These are phyloP conservation scores for Porogramme epimiltina DNA, from an alignment of 1,284 basidiomycete genomes.

Conservation along the genomic window DNA sequence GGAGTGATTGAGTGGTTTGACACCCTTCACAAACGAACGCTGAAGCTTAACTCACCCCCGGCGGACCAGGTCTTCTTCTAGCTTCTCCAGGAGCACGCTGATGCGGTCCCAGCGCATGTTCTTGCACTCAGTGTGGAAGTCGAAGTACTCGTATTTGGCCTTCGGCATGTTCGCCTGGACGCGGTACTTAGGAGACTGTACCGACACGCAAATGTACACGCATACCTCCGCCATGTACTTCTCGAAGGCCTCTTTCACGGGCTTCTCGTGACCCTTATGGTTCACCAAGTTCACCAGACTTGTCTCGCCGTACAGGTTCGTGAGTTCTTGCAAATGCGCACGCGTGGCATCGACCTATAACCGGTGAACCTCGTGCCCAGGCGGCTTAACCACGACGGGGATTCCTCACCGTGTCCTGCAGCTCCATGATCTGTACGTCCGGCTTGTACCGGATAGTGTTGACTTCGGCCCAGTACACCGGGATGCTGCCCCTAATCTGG, in stretches of 20 bases:
- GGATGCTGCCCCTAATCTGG: slow-evolving; percentile 93
- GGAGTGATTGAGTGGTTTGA: too few relatives aligned
- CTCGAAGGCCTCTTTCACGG: slow-evolving; percentile 97
- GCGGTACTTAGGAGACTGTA: slow-evolving; percentile 3
- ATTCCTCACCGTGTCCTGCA: slow-evolving; percentile 73
- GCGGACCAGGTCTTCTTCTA: slow-evolving; percentile 73
- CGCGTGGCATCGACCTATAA: slow-evolving; percentile 69
- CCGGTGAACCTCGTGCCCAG: not conserved
- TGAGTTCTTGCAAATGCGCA: slow-evolving; percentile 78
- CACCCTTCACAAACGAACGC: too few relatives aligned
- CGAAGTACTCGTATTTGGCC: slow-evolving; percentile 94
- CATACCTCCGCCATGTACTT: slow-evolving; percentile 66
- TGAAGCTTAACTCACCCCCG: slow-evolving; percentile 55
- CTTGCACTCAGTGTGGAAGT: slow-evolving; percentile 97
- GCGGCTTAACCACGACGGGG: too few relatives aligned
- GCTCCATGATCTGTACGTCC: slow-evolving; percentile 95
- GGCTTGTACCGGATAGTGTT: slow-evolving; percentile 97
- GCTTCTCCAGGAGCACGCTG: slow-evolving; percentile 76
- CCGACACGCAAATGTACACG: too few relatives aligned
- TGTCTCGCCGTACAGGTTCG: slow-evolving; percentile 79
- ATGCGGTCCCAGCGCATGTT: slow-evolving; percentile 96
- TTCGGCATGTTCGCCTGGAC: slow-evolving; percentile 60
- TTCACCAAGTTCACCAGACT: slow-evolving; percentile 93
- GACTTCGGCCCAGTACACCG: slow-evolving; percentile 96
- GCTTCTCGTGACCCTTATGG: slow-evolving; percentile 92